Conservation (phyloP, 2,329 filamentous ascomycete species). For the Fusarium camptoceras region DNA sequence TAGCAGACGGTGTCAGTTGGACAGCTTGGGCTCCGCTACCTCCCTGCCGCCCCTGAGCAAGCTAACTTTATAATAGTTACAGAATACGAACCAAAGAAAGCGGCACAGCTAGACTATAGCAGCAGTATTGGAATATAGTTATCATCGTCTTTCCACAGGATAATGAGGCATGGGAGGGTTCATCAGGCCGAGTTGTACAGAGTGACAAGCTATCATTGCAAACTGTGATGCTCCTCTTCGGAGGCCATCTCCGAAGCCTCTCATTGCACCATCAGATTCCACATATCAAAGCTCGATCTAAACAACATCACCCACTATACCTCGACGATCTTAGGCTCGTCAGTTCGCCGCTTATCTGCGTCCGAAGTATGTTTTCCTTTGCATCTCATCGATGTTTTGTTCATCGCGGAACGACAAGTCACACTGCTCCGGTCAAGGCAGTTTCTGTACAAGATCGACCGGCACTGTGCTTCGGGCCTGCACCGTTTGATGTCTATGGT, state of each 20-base stretch:
- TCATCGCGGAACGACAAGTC: neutral
- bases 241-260: neutral
- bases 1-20: neutral
- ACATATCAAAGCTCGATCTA: too few relatives aligned
- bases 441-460: neutral
- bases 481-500: neutral
- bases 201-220: neutral
- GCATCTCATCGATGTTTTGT: neutral
- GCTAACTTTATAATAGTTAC: too few relatives aligned
- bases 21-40: neutral
- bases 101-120: too few relatives aligned
- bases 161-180: neutral
- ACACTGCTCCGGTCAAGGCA: neutral
- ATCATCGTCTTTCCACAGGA: neutral
- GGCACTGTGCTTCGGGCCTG: neutral
- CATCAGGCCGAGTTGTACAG: too few relatives aligned
- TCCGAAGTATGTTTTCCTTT: neutral
- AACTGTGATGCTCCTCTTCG: neutral
- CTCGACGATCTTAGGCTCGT: neutral
- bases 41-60: neutral
- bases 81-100: too few relatives aligned
- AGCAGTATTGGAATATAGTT: too few relatives aligned
- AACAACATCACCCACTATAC: accelerated
- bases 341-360: neutral
- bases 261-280: neutral